phyloP scores from a whole-genome alignment of 805 yeast species.

The Schizosaccharomyces lindneri region DNA sequence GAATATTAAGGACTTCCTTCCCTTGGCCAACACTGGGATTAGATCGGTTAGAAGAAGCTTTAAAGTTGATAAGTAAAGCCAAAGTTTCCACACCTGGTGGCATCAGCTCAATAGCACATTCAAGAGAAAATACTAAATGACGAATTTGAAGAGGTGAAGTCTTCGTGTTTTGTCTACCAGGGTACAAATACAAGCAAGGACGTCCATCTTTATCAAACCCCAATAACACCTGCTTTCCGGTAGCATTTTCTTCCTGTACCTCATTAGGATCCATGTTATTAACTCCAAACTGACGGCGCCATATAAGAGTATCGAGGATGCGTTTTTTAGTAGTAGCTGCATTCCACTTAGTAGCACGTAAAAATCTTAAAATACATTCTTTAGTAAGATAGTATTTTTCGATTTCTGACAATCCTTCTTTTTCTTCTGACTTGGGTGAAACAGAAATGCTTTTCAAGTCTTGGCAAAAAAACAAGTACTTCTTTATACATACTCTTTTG shows the following conservation, averaged over 20 bases:
- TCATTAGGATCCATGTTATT: slow-evolving; percentile 16
- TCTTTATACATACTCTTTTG: slow-evolving; percentile 35
- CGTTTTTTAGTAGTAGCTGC: slow-evolving; percentile 45
- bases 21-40: slow-evolving; percentile 79
- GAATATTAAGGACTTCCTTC: slow-evolving; percentile 70
- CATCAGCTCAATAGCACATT: slow-evolving; percentile 80
- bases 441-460: slow-evolving; percentile 25
- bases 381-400: slow-evolving; percentile 86
- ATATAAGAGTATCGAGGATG: slow-evolving; percentile 50
- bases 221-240: slow-evolving; percentile 76
- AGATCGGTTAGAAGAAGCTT: slow-evolving; percentile 47
- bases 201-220: slow-evolving; percentile 79
- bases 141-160: slow-evolving; percentile 82
- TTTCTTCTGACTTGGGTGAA: slow-evolving; percentile 15
- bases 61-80: slow-evolving; percentile 78
- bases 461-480: slow-evolving; percentile 42
- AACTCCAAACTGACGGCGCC: slow-evolving; percentile 89
- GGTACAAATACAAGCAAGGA: slow-evolving; percentile 78
- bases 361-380: slow-evolving; percentile 72
- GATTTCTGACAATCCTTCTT: slow-evolving; percentile 18
- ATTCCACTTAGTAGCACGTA: slow-evolving; percentile 86
- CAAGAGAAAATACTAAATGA: slow-evolving; percentile 78
- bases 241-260: slow-evolving; percentile 27
- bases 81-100: slow-evolving; percentile 88
- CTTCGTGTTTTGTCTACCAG: slow-evolving; percentile 89